These are phyloP conservation scores for Yamadazyma aaseri DNA, from an alignment of 1,139 yeast species.

Conservation along the genomic window DNA sequence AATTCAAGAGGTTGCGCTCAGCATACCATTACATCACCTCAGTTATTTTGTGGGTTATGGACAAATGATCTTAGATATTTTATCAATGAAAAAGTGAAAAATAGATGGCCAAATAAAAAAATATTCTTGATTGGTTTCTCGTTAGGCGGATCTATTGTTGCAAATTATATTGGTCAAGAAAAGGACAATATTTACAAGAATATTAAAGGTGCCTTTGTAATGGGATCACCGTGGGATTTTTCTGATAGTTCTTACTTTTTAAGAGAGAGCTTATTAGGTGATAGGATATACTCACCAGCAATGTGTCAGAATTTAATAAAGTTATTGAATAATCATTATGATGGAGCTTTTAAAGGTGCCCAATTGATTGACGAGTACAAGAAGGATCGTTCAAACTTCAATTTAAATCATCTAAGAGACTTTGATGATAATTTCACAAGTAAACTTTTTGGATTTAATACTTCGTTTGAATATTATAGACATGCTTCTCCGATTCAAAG, in stretches of 20 bases:
- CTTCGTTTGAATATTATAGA: slow-evolving; percentile 53
- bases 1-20: slow-evolving; percentile 64
- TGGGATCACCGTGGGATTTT: slow-evolving; percentile 62
- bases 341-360: slow-evolving; percentile 28
- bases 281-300: slow-evolving; percentile 50
- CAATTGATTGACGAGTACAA: slow-evolving; percentile 28
- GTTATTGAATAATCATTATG: slow-evolving; percentile 43
- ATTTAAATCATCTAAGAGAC: slow-evolving; percentile 32
- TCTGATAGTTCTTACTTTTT: slow-evolving; percentile 45
- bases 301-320: slow-evolving; percentile 50
- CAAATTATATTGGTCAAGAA: slow-evolving; percentile 58
- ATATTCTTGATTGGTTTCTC: slow-evolving; percentile 56
- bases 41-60: slow-evolving; percentile 59
- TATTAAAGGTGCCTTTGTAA: slow-evolving; percentile 48
- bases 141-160: slow-evolving; percentile 55
- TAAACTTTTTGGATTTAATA: slow-evolving; percentile 52
- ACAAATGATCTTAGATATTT: slow-evolving; percentile 59
- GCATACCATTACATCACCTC: slow-evolving; percentile 57
- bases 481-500: slow-evolving; percentile 54
- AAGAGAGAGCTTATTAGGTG: slow-evolving; percentile 42
- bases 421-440: slow-evolving; percentile 57
- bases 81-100: slow-evolving; percentile 44
- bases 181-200: slow-evolving; percentile 31
- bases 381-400: slow-evolving; percentile 34
- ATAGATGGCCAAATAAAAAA: slow-evolving; percentile 49